Base-by-base conservation (phyloP, 1,284 basidiomycete genomes). In the Cutaneotrichosporon spelunceum region DNA sequence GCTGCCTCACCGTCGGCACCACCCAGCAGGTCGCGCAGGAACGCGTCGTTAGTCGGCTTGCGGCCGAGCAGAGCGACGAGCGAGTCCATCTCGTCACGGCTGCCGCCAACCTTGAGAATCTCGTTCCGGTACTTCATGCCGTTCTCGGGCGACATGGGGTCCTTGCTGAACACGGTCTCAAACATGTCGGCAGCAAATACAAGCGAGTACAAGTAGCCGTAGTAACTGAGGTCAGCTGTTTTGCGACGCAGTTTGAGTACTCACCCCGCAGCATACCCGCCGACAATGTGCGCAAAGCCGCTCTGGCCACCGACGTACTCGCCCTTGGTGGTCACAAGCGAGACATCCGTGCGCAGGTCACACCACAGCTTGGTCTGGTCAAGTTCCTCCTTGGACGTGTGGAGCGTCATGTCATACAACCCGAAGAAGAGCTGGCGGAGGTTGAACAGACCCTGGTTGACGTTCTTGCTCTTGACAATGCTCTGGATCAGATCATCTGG, bases 161-260 rank as follows among this genome's bases (percentile, higher is more conserved):
- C 59, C 30, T 59, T 27, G 44, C 53, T 30, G 57, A 66, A 66
- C 24, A 66, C 57, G 7, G 64, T 60, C 59, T 58, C 61, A 36
- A 63, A 66, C 64, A 66, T 66, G 64, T 66, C 64, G n/a, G 64
- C 59, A 0, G 64, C 64, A 26, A 66, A 66, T 16, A 66, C 64
- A 21, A 61, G 61, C 26, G 56, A 59, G 59, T 66, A 66, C 42
- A 63, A 59, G 64, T 66, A 66, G 26, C 64, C 61, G 56, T 63
- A 66, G 59, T 66, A 66, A 4, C 64, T 55, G 53, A 16, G 24
- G 47, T 60, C 59, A 56, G 55, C 21, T 6, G 14, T 24, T 9
- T 10, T 13, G n/a, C 5, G 6, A n/a, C 21, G 30, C 3, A 16
- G 55, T 11, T 19, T 0, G 7, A n/a, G 24, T 1, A 48, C 55